phyloP scores from a whole-genome alignment of 108 stramenopile genomes.

The Schizochytrium sp. region DNA sequence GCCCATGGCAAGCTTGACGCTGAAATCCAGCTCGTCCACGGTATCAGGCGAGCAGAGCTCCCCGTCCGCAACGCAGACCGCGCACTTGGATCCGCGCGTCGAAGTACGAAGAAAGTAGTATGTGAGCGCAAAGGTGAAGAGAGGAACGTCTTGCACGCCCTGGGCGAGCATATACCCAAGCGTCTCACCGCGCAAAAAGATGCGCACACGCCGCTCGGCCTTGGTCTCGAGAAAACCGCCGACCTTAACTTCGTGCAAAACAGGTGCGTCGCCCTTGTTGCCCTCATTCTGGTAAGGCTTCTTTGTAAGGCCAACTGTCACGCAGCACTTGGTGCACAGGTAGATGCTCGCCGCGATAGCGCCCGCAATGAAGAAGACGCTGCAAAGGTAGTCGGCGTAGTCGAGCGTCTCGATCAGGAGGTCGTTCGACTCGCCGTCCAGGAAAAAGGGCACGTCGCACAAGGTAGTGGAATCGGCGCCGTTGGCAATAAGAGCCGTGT shows the following conservation, averaged over 20 bases:
- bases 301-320: background rate
- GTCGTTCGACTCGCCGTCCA: background rate
- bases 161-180: background rate
- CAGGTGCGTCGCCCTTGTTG: background rate
- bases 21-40: background rate
- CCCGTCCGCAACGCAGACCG: background rate
- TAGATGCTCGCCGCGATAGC: background rate
- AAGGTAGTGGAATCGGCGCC: background rate
- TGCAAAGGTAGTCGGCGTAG: background rate
- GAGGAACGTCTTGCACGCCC: background rate
- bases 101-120: background rate
- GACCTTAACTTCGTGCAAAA: background rate
- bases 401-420: background rate
- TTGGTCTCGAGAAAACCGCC: background rate
- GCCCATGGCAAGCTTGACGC: background rate
- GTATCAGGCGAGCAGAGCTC: background rate
- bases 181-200: background rate
- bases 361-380: background rate
- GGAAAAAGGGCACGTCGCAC: background rate
- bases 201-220: background rate
- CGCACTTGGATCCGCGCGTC: background rate
- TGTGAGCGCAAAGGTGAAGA: background rate
- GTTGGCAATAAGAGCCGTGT: background rate
- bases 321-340: background rate
- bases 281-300: background rate